These are phyloP conservation scores for Cardamine occulta DNA, from an alignment of 345 rosid genomes.

Conservation along the genomic window DNA sequence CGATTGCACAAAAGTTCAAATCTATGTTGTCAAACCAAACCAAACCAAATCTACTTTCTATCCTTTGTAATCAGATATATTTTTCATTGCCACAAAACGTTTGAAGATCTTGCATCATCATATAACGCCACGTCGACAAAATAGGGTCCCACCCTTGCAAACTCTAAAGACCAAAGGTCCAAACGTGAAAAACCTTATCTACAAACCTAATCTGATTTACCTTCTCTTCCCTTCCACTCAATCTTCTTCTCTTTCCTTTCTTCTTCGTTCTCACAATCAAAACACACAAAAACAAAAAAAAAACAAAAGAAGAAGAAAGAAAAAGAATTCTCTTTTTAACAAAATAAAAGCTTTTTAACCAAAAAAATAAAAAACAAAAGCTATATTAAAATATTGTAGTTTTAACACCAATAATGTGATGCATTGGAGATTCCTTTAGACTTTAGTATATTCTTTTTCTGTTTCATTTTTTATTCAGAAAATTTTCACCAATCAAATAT, in stretches of 20 bases:
- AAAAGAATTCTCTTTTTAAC: conserved; percentile 8
- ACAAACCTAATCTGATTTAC: conserved; percentile 69
- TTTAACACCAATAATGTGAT: too few relatives aligned
- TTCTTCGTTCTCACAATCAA: conserved; percentile 31
- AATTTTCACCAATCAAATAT: too few relatives aligned
- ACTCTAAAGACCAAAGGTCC: conserved; percentile 44
- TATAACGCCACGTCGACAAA: conserved; percentile 37
- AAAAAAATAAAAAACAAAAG: too few relatives aligned
- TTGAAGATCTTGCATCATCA: conserved; percentile 20
- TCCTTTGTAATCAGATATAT: conserved; percentile 25
- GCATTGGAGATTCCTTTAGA: too few relatives aligned
- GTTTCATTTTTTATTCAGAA: too few relatives aligned
- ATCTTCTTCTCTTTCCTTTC: conserved; percentile 12
- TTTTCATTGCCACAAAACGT: conserved; percentile 8
- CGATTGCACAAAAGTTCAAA: too few relatives aligned
- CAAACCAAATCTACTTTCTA: too few relatives aligned
- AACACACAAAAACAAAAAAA: too few relatives aligned
- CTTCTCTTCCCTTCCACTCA: conserved; percentile 50
- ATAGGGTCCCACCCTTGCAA: conserved; percentile 37
- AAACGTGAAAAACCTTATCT: conserved; percentile 59
- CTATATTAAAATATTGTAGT: too few relatives aligned
- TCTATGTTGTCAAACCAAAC: too few relatives aligned
- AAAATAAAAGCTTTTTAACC: too few relatives aligned
- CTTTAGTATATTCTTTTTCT: too few relatives aligned
- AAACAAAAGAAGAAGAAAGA: not conserved